Base-by-base conservation (phyloP, 176 grass and related monocot genomes). In the Carex cristatella region DNA sequence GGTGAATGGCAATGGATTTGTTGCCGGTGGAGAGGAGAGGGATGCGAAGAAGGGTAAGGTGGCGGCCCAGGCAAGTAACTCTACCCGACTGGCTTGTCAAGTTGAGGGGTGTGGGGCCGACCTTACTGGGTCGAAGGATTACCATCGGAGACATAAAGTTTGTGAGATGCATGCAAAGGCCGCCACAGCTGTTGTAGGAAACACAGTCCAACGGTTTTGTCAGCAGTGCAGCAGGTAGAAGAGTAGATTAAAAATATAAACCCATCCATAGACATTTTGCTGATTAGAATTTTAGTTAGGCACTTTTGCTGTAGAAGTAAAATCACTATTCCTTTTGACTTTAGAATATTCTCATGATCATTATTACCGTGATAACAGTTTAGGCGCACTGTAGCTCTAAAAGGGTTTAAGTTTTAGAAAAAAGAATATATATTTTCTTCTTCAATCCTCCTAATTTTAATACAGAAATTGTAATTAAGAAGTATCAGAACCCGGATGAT, bases 151-250 rank as follows among this genome's bases (percentile, higher is more conserved):
- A 7, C 97, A 99, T 88, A 99, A 94, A 65, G 97, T 99, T 83
- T 99, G 97, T 16, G 97, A 94, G 90, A 95, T 92, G 91, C 97
- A 99, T 92, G 90, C 97, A 14, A 99, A 99, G 86, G 97, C 93
- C 0, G 92, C 14, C 56, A 94, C 93, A 16, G 93, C 91, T n/a
- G 73, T 96, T 27, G 91, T 99, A 0, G 81, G 93, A 60, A 94
- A 99, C 60, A 59, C 86, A 5, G 74, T 94, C 61, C 97, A 99
- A 81, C 87, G 93, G 13, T 99, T 99, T 82, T 99, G 97, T 80
- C 97, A 99, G 68, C 97, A 99, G 90, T 99, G 97, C 18, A 99
- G 97, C 76, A 99, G 97, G 97, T 99, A 80, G 1, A 49, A 27
- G 42, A 56, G 68, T 53, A 31, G 7, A 16, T 53, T 51, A 18